These are phyloP conservation scores for Penicillium parvum DNA, from an alignment of 495 filamentous ascomycete genomes.

Conservation along the genomic window DNA sequence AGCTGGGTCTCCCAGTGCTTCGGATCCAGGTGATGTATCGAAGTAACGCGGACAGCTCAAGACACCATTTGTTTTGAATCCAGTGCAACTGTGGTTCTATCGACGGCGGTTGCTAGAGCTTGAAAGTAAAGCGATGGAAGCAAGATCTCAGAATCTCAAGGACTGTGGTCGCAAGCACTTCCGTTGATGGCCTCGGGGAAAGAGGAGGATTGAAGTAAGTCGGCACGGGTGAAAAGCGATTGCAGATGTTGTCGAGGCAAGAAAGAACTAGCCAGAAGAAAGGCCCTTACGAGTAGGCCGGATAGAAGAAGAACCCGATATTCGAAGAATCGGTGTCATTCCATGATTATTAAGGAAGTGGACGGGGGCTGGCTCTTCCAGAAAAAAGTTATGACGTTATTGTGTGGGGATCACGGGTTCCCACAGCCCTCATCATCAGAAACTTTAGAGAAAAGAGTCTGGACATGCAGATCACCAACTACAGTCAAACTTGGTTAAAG, in stretches of 20 bases:
- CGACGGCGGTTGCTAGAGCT: too few relatives aligned
- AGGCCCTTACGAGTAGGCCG: conserved; percentile 13
- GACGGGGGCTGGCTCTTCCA: conserved; percentile 9
- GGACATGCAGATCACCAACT: too few relatives aligned
- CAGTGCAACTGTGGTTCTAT: background rate
- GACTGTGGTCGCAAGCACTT: background rate
- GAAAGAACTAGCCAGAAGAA: conserved; percentile 20
- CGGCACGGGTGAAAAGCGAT: conserved; percentile 6
- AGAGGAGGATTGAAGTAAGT: conserved; percentile 18
- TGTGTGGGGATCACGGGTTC: conserved; percentile 17
- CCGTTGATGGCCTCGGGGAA: too few relatives aligned
- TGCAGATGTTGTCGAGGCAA: conserved; percentile 6
- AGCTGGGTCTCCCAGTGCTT: conserved; percentile 22
- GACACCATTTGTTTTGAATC: conserved; percentile 7
- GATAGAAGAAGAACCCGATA: conserved; percentile 23
- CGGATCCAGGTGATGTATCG: conserved; percentile 1
- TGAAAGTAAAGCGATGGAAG: background rate
- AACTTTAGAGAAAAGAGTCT: too few relatives aligned
- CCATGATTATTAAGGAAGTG: conserved; percentile 21
- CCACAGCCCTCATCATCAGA: conserved; percentile 9
- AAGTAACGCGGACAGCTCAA: conserved; percentile 6
- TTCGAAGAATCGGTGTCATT: conserved; percentile 30
- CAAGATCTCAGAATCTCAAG: conserved; percentile 1
- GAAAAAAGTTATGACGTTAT: conserved; percentile 26
- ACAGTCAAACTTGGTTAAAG: too few relatives aligned